Base-by-base conservation (phyloP, 306 rosid genomes). In the Ormosia emarginata region DNA sequence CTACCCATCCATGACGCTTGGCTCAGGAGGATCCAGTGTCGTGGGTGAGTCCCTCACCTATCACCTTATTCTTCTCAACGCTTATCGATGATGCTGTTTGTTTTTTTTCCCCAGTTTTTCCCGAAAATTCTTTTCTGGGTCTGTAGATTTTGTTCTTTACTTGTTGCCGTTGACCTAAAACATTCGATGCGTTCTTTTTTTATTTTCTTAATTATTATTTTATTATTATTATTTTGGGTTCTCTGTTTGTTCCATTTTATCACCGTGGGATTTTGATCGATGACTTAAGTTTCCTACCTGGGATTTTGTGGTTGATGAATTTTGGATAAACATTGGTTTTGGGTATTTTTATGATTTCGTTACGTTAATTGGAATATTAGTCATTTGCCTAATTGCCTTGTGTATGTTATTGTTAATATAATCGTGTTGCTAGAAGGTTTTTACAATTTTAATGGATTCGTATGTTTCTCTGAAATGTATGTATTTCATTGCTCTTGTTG, bases 11-110 rank as follows among this genome's bases (percentile, higher is more conserved):
- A 95, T 95, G 99, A 95, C 99, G 95, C 98, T 95, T 57, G 99
- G 99, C 86, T 92, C 97, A 36, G 98, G 90, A 73, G 98, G 97
- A 88, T 95, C 99, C 86, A 84, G 97, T 91, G 98, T 93, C 76
- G 99, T 95, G 84, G 99, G 99, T 95, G 80, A 88, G 96, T 83
- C 32, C 69, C 79, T 8, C 17, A 43, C 79, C 77, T 15, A 24
- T 69, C 30, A 24, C 53, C 43, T 12, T 12, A 18, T 74, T 58
- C 49, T 57, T 17, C 46, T 34, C 1, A 33, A 33, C 44, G 76
- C 44, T 61, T 69, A 4, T 53, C 7, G 15, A 50, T 40, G 4
- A 9, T 29, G 34, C 32, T 39, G 17, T 68, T 1, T 2, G 2
- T 7, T 3, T 3, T 0, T 1, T 4, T 18, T 68, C 12, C 12